A percentile compares a stretch with the other conserved stretches of the same genome.
Evolutionary conservation across 805 yeast genomes (phyloP).

Genomic region (Yamadazyma nakazawae): DNA sequence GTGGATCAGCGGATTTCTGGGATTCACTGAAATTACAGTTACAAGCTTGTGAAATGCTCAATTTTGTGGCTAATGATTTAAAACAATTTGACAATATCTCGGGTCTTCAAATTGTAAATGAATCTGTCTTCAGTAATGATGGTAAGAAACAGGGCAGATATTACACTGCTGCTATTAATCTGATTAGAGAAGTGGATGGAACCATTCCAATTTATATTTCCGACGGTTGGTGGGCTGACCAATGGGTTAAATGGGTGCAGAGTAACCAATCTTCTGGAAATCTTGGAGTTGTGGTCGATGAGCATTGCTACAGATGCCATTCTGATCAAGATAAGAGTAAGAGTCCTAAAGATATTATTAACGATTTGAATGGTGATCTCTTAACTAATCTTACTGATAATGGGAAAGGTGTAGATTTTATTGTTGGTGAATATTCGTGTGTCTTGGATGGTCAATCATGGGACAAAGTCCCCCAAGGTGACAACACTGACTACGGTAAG

Average conservation of each 20-base stretch:
- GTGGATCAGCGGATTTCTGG: constrained; percentile 68
- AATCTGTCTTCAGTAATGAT: constrained; percentile 59
- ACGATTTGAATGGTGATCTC: constrained; percentile 50
- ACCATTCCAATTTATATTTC: constrained; percentile 74
- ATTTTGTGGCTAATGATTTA: constrained; percentile 62
- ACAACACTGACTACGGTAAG: constrained; percentile 52
- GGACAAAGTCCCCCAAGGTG: constrained; percentile 45
- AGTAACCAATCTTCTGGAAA: constrained; percentile 33
- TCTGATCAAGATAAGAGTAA: constrained; percentile 68
- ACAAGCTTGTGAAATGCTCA: constrained; percentile 48
- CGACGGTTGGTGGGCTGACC: constrained; percentile 91
- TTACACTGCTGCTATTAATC: constrained; percentile 60
- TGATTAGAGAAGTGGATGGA: constrained; percentile 54
- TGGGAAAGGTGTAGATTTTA: constrained; percentile 55
- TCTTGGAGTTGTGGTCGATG: constrained; percentile 72
- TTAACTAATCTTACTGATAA: constrained; percentile 46
- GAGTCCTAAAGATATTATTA: constrained; percentile 59
- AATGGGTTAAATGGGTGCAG: constrained; percentile 68
- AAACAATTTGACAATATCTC: constrained; percentile 59
- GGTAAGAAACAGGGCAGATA: constrained; percentile 51
- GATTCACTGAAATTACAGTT: constrained; percentile 35
- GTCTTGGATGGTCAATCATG: constrained; percentile 77
- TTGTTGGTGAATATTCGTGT: constrained; percentile 90
- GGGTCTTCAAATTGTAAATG: constrained; percentile 85
- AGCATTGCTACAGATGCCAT: constrained; percentile 85